Base-by-base conservation (phyloP, 129 eudicot genomes). In the Pulicaria dysenterica region DNA sequence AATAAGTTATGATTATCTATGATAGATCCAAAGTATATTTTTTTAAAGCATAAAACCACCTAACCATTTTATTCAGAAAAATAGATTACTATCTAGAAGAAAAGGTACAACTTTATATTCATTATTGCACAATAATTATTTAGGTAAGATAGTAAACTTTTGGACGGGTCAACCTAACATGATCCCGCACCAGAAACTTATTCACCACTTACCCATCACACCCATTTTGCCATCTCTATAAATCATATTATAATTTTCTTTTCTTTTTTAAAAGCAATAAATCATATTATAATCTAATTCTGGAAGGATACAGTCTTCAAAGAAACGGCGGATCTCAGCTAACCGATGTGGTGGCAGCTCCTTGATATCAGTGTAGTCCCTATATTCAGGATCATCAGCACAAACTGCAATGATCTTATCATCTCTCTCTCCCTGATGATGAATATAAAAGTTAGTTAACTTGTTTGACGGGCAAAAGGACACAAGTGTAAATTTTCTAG, bases 361-460 rank as follows among this genome's bases (percentile, higher is more conserved):
- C 42, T 87, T 89, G 67, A 93, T 90, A 78, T 90, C 96, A 43
- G 74, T 82, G 72, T 79, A 93, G 77, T 86, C 80, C 48, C 49
- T 76, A 67, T 90, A 88, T 80, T 93, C 98, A 0, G 98, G 98
- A 83, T 93, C 98, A 83, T 93, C 98, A 73, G 98, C 98, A 81
- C 98, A 93, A 34, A 93, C 96, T 38, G 98, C 98, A 73, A 93
- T 93, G 34, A 93, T 93, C 90, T 93, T 93, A 74, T 93, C 98
- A 82, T 93, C 98, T 67, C 85, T 89, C 64, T 93, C 98, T 66
- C 98, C 98, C 98, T 93, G 77, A 58, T 7, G 5, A 49, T 34
- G 19, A 3, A 3, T 11, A 16, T 1, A 55, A 49, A 39, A 4
- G 42, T 63, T 41, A 51, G 49, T 62, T 39, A 58, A 19, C 31